A percentile compares a stretch with the other conserved stretches of the same genome.
These are phyloP conservation scores for Jatropha curcas DNA, from an alignment of 345 rosid genomes.

Conservation along the genomic window DNA sequence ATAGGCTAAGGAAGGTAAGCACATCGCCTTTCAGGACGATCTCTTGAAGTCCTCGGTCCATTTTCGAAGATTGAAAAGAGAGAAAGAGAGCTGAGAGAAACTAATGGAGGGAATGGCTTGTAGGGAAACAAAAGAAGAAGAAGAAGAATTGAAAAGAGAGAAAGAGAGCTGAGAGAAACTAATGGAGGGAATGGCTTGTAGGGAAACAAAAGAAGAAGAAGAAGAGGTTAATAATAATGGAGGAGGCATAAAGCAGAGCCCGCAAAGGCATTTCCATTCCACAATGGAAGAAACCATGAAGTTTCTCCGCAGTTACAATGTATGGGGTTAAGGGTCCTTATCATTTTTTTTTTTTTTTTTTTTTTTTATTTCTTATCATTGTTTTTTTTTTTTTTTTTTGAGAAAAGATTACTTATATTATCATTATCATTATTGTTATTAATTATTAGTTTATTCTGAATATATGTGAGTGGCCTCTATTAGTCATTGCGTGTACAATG, in stretches of 20 bases:
- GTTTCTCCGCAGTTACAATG: neutral
- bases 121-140: too few relatives aligned
- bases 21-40: conserved; percentile 29
- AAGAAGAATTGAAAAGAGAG: neutral
- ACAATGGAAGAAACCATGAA: conserved; percentile 2
- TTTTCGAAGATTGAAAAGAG: neutral
- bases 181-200: too few relatives aligned
- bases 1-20: conserved; percentile 14
- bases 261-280: neutral
- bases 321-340: too few relatives aligned
- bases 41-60: conserved; percentile 35
- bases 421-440: too few relatives aligned
- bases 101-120: too few relatives aligned
- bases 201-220: neutral
- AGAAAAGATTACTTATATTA: too few relatives aligned
- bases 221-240: neutral
- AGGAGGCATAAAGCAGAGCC: too few relatives aligned
- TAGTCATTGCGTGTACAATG: too few relatives aligned
- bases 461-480: too few relatives aligned
- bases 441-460: too few relatives aligned
- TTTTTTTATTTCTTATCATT: neutral
- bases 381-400: too few relatives aligned
- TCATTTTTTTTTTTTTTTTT: too few relatives aligned
- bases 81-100: neutral
- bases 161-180: neutral